Evolutionary conservation across 148 eudicot species (phyloP).

Genomic region (Vaccinium macrocarpon): DNA sequence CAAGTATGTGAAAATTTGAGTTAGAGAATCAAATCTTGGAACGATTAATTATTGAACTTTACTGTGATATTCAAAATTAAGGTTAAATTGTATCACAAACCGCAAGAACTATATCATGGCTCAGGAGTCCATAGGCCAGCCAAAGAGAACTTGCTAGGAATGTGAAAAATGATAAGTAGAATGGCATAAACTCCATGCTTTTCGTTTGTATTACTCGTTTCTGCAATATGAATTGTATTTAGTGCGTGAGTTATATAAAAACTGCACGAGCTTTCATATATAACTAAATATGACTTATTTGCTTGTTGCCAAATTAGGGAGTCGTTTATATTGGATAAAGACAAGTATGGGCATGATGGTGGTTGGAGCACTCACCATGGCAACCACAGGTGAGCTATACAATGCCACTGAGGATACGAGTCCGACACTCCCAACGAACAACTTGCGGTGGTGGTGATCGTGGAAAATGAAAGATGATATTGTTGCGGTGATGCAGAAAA

Average conservation of each 20-base stretch:
- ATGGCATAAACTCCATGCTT: constrained; percentile 77
- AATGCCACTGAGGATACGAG: constrained; percentile 52
- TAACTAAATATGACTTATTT: neutral
- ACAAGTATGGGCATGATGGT: neutral
- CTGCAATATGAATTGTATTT: constrained; percentile 32
- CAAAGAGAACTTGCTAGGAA: constrained; percentile 63
- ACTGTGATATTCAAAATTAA: neutral
- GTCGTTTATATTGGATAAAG: neutral
- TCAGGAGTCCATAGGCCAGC: constrained; percentile 70
- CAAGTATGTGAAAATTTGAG: neutral
- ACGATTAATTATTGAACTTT: neutral
- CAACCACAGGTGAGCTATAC: constrained; percentile 69
- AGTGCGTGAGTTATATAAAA: neutral
- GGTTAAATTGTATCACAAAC: constrained; percentile 31
- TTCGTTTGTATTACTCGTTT: constrained; percentile 62
- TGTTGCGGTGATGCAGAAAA: constrained; percentile 30
- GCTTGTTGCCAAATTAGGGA: neutral
- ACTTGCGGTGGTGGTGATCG: constrained; percentile 52
- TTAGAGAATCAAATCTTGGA: constrained; percentile 14
- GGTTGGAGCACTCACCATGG: constrained; percentile 43
- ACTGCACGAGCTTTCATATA: neutral
- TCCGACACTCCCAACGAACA: constrained; percentile 59
- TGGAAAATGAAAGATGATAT: constrained; percentile 54
- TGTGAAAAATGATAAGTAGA: constrained; percentile 65
- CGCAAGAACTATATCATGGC: constrained; percentile 65